Evolutionary conservation across 1,139 yeast genomes (phyloP).

Genomic region (Geotrichum reessii): DNA sequence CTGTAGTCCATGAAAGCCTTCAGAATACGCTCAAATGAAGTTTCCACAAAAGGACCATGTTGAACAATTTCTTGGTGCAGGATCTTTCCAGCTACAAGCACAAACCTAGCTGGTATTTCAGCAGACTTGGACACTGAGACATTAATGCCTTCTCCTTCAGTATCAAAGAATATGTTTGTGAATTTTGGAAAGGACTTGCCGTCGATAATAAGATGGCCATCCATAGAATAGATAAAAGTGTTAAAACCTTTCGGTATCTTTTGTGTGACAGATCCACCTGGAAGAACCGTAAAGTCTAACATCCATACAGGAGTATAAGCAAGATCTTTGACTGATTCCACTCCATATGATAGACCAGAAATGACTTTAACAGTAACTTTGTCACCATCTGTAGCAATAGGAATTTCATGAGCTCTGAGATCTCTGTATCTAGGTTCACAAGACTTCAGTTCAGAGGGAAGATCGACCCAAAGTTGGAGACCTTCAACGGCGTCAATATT

Average conservation of each 20-base stretch:
- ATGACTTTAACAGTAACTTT: constrained; percentile 67
- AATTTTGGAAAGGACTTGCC: constrained; percentile 30
- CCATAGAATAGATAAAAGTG: constrained; percentile 58
- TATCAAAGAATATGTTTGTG: constrained; percentile 41
- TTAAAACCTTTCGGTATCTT: constrained; percentile 54
- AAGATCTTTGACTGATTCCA: constrained; percentile 63
- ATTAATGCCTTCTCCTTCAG: constrained; percentile 28
- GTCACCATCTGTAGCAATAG: constrained; percentile 61
- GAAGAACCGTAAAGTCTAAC: constrained; percentile 59
- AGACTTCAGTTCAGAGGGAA: constrained; percentile 64
- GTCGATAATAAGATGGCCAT: constrained; percentile 55
- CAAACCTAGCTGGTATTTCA: constrained; percentile 45
- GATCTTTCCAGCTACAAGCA: constrained; percentile 70
- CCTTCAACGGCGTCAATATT: constrained; percentile 46
- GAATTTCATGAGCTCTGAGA: constrained; percentile 64
- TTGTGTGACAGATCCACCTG: constrained; percentile 66
- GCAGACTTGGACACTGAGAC: constrained; percentile 26
- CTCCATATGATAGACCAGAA: constrained; percentile 72
- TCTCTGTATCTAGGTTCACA: constrained; percentile 78
- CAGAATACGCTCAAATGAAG: constrained; percentile 54
- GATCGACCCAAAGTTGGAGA: constrained; percentile 87
- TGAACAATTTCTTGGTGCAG: constrained; percentile 75
- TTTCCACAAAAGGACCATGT: constrained; percentile 85
- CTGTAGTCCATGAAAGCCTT: constrained; percentile 70
- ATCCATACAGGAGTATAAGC: constrained; percentile 77